These are phyloP conservation scores for Taiozyma sp. DNA, from an alignment of 1,139 yeast species.

Conservation along the genomic window DNA sequence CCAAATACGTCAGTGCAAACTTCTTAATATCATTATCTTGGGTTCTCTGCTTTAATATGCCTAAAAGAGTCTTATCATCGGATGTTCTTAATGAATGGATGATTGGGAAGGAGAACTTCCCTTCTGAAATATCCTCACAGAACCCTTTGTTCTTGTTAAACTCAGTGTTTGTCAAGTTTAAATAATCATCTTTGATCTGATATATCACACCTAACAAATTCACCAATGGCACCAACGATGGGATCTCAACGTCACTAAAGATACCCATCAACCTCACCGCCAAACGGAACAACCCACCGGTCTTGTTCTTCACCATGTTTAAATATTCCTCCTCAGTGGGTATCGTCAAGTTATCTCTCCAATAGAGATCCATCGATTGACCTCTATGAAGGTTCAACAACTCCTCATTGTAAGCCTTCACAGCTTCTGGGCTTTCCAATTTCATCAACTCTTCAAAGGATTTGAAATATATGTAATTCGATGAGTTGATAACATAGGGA, in stretches of 20 bases:
- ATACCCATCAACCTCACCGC: conserved; percentile 61
- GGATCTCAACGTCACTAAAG: conserved; percentile 12
- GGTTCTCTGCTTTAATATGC: conserved; percentile 37
- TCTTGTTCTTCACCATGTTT: conserved; percentile 81
- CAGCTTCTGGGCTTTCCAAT: conserved; percentile 26
- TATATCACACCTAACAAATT: conserved; percentile 76
- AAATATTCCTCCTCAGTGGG: conserved; percentile 70
- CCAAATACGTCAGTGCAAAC: conserved; percentile 44
- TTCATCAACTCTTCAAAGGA: conserved; percentile 51
- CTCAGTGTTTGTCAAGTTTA: conserved; percentile 51
- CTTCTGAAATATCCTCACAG: conserved; percentile 87
- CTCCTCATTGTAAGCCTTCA: conserved; percentile 55
- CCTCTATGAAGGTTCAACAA: conserved; percentile 80
- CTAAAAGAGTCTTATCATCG: conserved; percentile 33
- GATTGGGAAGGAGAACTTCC: conserved; percentile 82
- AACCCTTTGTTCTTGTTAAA: conserved; percentile 72
- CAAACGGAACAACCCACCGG: conserved; percentile 82
- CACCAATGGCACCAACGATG: conserved; percentile 51
- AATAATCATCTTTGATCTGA: conserved; percentile 79
- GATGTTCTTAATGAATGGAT: conserved; percentile 52
- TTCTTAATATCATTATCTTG: conserved; percentile 37
- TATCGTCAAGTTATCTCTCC: conserved; percentile 67
- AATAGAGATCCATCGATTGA: conserved; percentile 82
- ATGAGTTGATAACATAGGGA: conserved; percentile 78
- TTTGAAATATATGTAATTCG: conserved; percentile 75